phyloP scores from a whole-genome alignment of 192 early-diverging fungal species.

The Dimargaris cristalligena region DNA sequence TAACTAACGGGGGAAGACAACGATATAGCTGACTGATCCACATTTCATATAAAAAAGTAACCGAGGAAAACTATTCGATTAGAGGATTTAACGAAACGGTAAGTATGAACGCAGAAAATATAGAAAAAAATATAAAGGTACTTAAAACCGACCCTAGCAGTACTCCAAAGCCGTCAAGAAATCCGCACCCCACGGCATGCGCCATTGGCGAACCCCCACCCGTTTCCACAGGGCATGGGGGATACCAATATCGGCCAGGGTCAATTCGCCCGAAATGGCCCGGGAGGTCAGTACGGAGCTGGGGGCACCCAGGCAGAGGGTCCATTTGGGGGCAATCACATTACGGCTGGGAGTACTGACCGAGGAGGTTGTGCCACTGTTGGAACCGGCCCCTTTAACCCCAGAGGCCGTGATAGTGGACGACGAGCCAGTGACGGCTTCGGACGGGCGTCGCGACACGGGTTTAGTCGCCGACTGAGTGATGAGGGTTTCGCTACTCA shows the following conservation, averaged over 20 bases:
- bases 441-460: too few relatives aligned
- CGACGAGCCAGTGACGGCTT: too few relatives aligned
- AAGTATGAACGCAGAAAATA: too few relatives aligned
- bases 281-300: slow-evolving; percentile 39
- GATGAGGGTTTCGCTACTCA: background rate
- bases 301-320: slow-evolving; percentile 56
- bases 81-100: too few relatives aligned
- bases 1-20: too few relatives aligned
- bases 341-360: background rate
- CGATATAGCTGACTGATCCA: too few relatives aligned
- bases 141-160: slow-evolving; percentile 4
- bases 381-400: too few relatives aligned
- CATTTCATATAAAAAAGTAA: too few relatives aligned
- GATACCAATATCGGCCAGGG: slow-evolving; percentile 63
- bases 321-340: slow-evolving; percentile 43
- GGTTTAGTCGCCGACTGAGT: too few relatives aligned
- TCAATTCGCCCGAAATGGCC: slow-evolving; percentile 46
- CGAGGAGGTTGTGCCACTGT: background rate
- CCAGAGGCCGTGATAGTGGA: too few relatives aligned
- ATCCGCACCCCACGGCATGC: slow-evolving; percentile 42
- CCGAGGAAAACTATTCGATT: too few relatives aligned
- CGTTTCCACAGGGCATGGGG: slow-evolving; percentile 41
- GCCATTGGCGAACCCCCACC: slow-evolving; percentile 29
- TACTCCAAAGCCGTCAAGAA: slow-evolving; percentile 38
- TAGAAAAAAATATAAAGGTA: too few relatives aligned